Evolutionary conservation across 768 basidiomycete genomes (phyloP).

Genomic region (Cyclocybe cylindracea): DNA sequence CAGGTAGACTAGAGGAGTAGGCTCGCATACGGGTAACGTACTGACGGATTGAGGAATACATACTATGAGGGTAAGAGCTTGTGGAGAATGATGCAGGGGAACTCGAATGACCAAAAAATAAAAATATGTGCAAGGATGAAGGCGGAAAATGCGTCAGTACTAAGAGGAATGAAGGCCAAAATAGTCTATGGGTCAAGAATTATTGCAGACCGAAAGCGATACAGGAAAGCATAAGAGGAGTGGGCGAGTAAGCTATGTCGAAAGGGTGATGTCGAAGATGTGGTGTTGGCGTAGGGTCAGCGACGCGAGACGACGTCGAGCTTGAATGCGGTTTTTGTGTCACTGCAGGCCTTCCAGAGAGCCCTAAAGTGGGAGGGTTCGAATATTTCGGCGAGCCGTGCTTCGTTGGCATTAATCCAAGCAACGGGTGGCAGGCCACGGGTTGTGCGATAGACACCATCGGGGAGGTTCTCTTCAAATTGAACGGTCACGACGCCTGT

Average conservation of each 20-base stretch:
- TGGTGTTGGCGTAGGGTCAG: not conserved
- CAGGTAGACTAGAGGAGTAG: not conserved
- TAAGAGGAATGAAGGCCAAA: conserved; percentile 14
- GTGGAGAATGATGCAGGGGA: conserved; percentile 21
- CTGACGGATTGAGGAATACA: conserved; percentile 13
- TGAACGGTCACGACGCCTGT: conserved; percentile 72
- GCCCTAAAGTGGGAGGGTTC: conserved; percentile 72
- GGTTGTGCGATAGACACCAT: conserved; percentile 71
- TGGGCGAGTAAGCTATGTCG: conserved; percentile 8
- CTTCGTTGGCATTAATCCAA: conserved; percentile 75
- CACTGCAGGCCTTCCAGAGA: conserved; percentile 70
- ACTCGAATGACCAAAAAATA: conserved; percentile 20
- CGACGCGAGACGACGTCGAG: conserved; percentile 58
- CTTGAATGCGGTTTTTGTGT: conserved; percentile 72
- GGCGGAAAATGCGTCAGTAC: conserved; percentile 10
- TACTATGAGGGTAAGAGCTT: not conserved
- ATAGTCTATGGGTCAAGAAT: conserved; percentile 21
- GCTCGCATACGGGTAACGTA: not conserved
- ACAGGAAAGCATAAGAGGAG: conserved; percentile 36
- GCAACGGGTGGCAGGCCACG: conserved; percentile 77
- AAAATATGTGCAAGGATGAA: conserved; percentile 23
- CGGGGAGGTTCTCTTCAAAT: conserved; percentile 73
- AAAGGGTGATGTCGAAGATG: conserved; percentile 3
- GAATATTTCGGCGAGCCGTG: conserved; percentile 69
- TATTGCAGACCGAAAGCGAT: conserved; percentile 33